Conservation (phyloP, 306 rosid genomes). For the Cajanus cajan region DNA sequence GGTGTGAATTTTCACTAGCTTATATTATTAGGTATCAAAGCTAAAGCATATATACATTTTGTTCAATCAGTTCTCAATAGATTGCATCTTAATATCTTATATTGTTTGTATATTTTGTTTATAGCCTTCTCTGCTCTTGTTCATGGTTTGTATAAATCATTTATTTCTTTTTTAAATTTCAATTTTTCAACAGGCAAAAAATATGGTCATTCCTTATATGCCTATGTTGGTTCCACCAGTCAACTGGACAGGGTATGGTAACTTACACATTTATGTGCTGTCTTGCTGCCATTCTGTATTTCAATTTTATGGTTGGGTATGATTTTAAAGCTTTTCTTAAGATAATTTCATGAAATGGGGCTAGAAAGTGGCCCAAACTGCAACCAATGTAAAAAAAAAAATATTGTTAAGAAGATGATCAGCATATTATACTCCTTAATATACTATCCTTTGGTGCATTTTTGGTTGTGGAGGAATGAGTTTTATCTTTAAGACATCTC, state of each 20-base stretch:
- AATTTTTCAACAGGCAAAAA: conserved; percentile 68
- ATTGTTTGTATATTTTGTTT: conserved; percentile 1
- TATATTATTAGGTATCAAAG: neutral
- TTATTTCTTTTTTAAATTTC: conserved; percentile 1
- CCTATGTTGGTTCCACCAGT: conserved; percentile 96
- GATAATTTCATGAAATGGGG: neutral
- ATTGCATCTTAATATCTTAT: conserved; percentile 1
- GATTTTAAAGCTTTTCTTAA: neutral
- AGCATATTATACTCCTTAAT: conserved; percentile 1
- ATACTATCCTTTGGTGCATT: conserved; percentile 9
- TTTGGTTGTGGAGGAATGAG: neutral
- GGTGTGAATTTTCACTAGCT: conserved; percentile 9
- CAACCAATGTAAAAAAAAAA: neutral
- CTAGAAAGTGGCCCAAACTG: conserved; percentile 13
- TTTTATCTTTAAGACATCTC: conserved; percentile 5
- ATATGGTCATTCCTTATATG: conserved; percentile 92
- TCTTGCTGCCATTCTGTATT: conserved; percentile 1
- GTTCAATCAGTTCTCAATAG: conserved; percentile 15
- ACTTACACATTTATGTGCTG: conserved; percentile 12
- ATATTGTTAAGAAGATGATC: neutral
- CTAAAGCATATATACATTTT: conserved; percentile 9
- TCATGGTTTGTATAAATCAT: conserved; percentile 1
- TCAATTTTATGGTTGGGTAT: conserved; percentile 16
- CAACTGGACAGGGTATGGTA: conserved; percentile 87
- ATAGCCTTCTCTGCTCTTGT: neutral